These are phyloP conservation scores for Clitopilus passeckerianus DNA, from an alignment of 768 basidiomycete species.

Conservation along the genomic window DNA sequence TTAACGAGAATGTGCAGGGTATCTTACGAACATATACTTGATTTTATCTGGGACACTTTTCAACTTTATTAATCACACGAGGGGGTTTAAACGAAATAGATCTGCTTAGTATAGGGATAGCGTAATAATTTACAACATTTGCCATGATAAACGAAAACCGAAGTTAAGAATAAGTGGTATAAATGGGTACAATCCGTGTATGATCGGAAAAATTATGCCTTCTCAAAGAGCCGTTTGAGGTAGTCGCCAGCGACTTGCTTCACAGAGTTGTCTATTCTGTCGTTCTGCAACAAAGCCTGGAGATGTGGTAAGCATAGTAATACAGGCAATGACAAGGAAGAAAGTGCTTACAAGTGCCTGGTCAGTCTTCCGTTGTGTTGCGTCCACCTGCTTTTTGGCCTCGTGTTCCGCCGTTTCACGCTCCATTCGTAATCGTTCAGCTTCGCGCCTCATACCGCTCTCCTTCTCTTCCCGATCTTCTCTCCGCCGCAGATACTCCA, in stretches of 20 bases:
- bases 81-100: background rate
- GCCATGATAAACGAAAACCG: background rate
- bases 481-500: conserved; percentile 61
- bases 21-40: background rate
- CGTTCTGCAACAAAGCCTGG: conserved; percentile 56
- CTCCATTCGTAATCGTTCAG: conserved; percentile 49
- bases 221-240: conserved; percentile 56
- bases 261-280: conserved; percentile 51
- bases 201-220: background rate
- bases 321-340: background rate
- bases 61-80: background rate
- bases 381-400: conserved; percentile 42
- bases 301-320: conserved; percentile 1
- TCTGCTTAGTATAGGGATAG: background rate
- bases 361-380: conserved; percentile 57
- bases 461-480: conserved; percentile 71
- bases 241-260: conserved; percentile 69
- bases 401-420: conserved; percentile 55
- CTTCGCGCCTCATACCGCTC: conserved; percentile 41
- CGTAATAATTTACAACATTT: background rate
- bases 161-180: background rate
- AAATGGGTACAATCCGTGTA: background rate
- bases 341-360: conserved; percentile 49
- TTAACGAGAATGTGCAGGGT: background rate
- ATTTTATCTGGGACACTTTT: background rate